Conservation (phyloP, 1,284 basidiomycete genomes). For the Ganoderma meredithae region DNA sequence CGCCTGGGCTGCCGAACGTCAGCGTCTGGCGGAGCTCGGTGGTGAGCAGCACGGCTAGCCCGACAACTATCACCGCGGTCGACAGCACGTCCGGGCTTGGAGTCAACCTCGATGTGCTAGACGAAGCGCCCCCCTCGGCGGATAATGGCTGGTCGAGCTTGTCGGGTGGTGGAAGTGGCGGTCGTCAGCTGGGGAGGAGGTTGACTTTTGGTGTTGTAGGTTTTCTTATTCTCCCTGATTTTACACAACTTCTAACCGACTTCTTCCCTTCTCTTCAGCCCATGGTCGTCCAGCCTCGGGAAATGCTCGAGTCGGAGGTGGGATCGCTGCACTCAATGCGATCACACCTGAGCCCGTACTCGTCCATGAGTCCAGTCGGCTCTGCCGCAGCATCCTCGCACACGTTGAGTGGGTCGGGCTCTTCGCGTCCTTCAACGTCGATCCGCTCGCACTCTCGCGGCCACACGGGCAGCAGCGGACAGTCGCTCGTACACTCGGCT, state of each 20-base stretch:
- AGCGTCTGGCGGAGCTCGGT: slow-evolving; percentile 52
- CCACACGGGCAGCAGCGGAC: slow-evolving; percentile 46
- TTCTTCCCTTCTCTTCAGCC: no score
- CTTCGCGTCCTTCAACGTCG: slow-evolving; percentile 55
- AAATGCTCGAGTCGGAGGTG: slow-evolving; percentile 55
- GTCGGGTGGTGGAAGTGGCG: slow-evolving; percentile 44
- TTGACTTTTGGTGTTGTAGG: slow-evolving; percentile 68
- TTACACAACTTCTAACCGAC: not conserved
- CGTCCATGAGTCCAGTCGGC: slow-evolving; percentile 53
- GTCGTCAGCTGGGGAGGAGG: slow-evolving; percentile 45
- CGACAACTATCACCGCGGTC: slow-evolving; percentile 34
- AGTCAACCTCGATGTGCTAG: slow-evolving; percentile 60
- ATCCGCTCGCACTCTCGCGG: slow-evolving; percentile 48
- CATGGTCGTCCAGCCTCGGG: slow-evolving; percentile 51
- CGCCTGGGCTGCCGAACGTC: slow-evolving; percentile 59
- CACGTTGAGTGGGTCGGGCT: slow-evolving; percentile 51
- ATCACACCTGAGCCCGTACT: slow-evolving; percentile 56
- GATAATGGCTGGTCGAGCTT: slow-evolving; percentile 63
- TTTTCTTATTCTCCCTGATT: slow-evolving; percentile 10
- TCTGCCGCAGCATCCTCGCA: slow-evolving; percentile 58
- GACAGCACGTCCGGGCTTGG: slow-evolving; percentile 43
- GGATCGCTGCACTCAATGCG: slow-evolving; percentile 68
- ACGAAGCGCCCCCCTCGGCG: slow-evolving; percentile 68
- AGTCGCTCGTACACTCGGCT: slow-evolving; percentile 53
- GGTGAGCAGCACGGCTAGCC: slow-evolving; percentile 31